Percentiles rank a stretch among this genome's conserved stretches.
phyloP scores from a whole-genome alignment of 1,139 yeast species.

The Saccharomycopsis crataegensis region DNA sequence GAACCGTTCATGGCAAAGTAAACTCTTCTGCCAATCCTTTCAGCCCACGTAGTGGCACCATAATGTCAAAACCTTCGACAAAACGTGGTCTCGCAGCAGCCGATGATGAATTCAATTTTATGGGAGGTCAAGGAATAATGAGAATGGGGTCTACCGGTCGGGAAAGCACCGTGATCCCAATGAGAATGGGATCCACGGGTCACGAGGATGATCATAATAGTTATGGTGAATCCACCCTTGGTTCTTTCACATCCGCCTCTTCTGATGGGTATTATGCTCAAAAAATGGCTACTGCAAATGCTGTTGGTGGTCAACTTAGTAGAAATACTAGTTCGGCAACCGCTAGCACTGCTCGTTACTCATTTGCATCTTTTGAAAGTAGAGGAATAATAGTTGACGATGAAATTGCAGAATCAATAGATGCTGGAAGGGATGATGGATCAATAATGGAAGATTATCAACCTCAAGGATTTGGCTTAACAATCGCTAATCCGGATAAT shows the following conservation, averaged over 20 bases:
- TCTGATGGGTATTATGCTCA: conserved; percentile 15
- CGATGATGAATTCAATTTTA: neutral
- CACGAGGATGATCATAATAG: conserved; percentile 9
- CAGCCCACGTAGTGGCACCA: conserved; percentile 1
- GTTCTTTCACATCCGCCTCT: conserved; percentile 11
- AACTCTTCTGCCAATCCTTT: conserved; percentile 8
- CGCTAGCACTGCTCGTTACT: conserved; percentile 8
- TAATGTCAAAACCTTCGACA: conserved; percentile 13
- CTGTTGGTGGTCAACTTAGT: conserved; percentile 1
- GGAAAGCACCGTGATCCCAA: conserved; percentile 9
- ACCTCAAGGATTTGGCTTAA: conserved; percentile 11
- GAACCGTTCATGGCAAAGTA: conserved; percentile 9
- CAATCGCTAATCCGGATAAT: conserved; percentile 18
- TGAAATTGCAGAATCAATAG: conserved; percentile 5
- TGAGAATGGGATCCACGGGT: conserved; percentile 18
- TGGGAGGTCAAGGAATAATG: neutral
- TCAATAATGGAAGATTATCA: conserved; percentile 14
- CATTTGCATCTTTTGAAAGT: conserved; percentile 18
- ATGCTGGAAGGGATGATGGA: conserved; percentile 14
- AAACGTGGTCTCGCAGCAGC: conserved; percentile 3
- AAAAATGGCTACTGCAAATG: conserved; percentile 7
- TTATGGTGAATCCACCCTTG: conserved; percentile 11
- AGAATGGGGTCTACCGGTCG: conserved; percentile 19
- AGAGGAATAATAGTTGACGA: conserved; percentile 14
- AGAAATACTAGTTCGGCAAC: conserved; percentile 17